phyloP scores from a whole-genome alignment of 768 basidiomycete genomes.

The Mycena indigotica region DNA sequence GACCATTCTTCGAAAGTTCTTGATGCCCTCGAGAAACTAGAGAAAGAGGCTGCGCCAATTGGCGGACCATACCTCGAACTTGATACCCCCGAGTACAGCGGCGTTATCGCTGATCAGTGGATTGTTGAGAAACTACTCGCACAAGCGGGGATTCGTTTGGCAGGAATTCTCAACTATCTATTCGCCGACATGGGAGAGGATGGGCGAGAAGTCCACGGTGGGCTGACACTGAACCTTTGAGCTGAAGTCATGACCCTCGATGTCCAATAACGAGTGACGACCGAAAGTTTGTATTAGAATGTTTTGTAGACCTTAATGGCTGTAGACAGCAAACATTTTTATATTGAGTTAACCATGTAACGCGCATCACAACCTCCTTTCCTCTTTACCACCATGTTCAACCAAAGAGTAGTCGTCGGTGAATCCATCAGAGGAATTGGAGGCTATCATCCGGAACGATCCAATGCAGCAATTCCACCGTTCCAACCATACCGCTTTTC shows the following conservation, averaged over 20 bases:
- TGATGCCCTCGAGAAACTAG: constrained; percentile 15
- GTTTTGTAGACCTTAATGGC: not conserved
- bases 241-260: not conserved
- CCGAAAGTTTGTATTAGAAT: not conserved
- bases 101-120: constrained; percentile 63
- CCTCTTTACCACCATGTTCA: no score
- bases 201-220: constrained; percentile 8
- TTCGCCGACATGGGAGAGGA: constrained; percentile 46
- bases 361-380: no score
- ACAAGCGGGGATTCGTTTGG: constrained; percentile 82
- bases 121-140: constrained; percentile 82
- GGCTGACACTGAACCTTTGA: constrained; percentile 7
- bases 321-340: no score
- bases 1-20: constrained; percentile 10
- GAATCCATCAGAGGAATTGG: no score
- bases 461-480: no score
- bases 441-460: no score
- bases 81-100: constrained; percentile 80
- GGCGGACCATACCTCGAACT: constrained; percentile 59
- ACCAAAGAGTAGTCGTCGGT: no score
- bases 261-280: not conserved
- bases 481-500: no score
- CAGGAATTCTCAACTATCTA: constrained; percentile 78
- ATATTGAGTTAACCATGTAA: no score
- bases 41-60: constrained; percentile 13